Conservation (phyloP, 345 rosid genomes). For the Turnera subulata region DNA sequence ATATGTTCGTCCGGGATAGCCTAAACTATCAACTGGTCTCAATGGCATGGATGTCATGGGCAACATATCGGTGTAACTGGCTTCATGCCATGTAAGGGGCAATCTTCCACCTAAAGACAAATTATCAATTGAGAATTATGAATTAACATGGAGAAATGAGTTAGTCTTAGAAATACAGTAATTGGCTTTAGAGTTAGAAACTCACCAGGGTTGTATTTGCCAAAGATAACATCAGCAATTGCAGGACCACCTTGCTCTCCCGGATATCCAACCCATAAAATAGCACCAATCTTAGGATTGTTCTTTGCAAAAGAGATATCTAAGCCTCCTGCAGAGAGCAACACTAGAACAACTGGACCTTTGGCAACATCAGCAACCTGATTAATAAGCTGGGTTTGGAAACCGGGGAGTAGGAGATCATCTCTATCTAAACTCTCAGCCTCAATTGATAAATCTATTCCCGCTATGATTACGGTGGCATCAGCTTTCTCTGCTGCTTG, state of each 20-base stretch:
- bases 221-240: conserved; percentile 61
- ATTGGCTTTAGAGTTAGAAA: too few relatives aligned
- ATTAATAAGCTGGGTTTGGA: conserved; percentile 41
- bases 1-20: conserved; percentile 57
- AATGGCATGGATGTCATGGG: conserved; percentile 55
- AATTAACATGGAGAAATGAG: too few relatives aligned
- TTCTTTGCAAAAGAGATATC: conserved; percentile 48
- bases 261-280: conserved; percentile 71
- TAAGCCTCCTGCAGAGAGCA: conserved; percentile 54
- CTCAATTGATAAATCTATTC: conserved; percentile 44
- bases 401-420: conserved; percentile 52
- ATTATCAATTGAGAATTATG: neutral
- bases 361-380: conserved; percentile 40
- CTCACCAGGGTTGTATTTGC: conserved; percentile 58
- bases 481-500: conserved; percentile 38
- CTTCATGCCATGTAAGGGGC: conserved; percentile 43
- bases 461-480: conserved; percentile 44
- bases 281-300: conserved; percentile 27
- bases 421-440: conserved; percentile 50
- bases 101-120: conserved; percentile 42
- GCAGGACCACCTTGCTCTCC: conserved; percentile 69
- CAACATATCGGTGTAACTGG: conserved; percentile 27
- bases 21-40: conserved; percentile 33
- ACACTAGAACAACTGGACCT: conserved; percentile 55
- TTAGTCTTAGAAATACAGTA: too few relatives aligned